Evolutionary conservation across 1,139 yeast genomes (phyloP), one percentile per base, ranked within the genome.

Genomic region (Pichia sp.): DNA sequence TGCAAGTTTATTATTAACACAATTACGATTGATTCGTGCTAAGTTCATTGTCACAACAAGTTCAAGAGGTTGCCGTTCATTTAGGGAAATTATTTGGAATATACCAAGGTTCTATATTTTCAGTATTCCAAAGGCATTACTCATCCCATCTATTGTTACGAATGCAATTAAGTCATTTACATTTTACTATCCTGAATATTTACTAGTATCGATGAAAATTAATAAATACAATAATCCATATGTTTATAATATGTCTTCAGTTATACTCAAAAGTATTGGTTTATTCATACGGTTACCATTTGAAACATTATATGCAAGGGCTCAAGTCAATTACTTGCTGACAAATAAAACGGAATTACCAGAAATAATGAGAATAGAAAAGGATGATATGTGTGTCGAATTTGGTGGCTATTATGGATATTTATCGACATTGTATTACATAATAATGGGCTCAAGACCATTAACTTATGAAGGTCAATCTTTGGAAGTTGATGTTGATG

Each of bases 261-360:
- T 75, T 45, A 70, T 89, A 49, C 59, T 77, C 3, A 77, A 87
- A 39, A 78, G 85, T 50, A 67, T 84, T 18, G 96, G 89, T 60
- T 74, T 91, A 44, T 80, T 85, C 56, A 76, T 90, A 55, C 83
- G 84, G 65, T 73, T 93, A 56, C 99, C 99, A 2, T 78, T 90
- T 52, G 99, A 93, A 64, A 90, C 96, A 29, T 69, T 93, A 50
- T 75, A 88, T 56, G 77, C 95, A 53, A 83, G 96, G 59, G 89
- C 93, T 18, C 97, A 91, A 65, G 80, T 89, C 13, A 72, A 80
- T 52, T 84, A 81, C 65, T 72, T 89, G 56, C 60, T 83, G 45
- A 63, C 66, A 0, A 60, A 59, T 18, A 57, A 33, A 25, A 59
- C 62, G 7, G 67, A 67, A 45, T 46, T 62, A 18, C 69, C 71